Base-by-base conservation (phyloP, 2,329 filamentous ascomycete species). In the Penicillium sclerotigenum region DNA sequence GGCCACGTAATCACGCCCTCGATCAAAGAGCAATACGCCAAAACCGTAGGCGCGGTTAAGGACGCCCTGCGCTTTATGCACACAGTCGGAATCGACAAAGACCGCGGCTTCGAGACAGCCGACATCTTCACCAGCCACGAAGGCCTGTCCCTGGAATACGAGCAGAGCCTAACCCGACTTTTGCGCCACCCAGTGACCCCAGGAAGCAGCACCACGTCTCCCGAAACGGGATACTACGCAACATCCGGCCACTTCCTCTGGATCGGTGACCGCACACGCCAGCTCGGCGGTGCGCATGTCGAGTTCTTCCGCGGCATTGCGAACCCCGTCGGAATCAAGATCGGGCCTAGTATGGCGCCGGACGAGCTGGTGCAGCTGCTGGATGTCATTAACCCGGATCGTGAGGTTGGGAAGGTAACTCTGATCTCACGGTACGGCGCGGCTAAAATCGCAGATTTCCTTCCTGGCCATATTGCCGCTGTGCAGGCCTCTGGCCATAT, bases 91-190 rank as follows among this genome's bases (percentile, higher is more conserved):
- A 91, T 94, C 54, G 89, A 94, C 73, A 91, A 88, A 31, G 88
- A 87, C 56, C 86, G 88, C 47, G 87, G 91, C 69, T 82, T 97
- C 31, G 88, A 95, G 70, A 96, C 91, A 0, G 91, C 97, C 36
- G 94, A 99, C 69, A 83, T 99, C 47, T 99, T 88, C 81, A 97
- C 93, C 20, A 95, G 90, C 68, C 94, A 99, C 73, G 94, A 99
- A 74, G 94, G 91, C 4, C 83, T 99, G 20, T 83, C 97, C 1
- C 84, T 99, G 9, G 92, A 97, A 72, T 99, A 99, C 73, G 94
- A 99, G 73, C 87, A 97, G 75, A 84, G 85, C 48, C 79, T 99
- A 41, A 97, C 93, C 1, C 83, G 94, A 10, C 80, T 85, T 22
- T 81, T 95, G 56, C 87, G 85, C 45, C 55, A 66, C 62, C 59